Base-by-base conservation (phyloP, 2,329 filamentous ascomycete genomes). In the Dactylella cylindrospora region DNA sequence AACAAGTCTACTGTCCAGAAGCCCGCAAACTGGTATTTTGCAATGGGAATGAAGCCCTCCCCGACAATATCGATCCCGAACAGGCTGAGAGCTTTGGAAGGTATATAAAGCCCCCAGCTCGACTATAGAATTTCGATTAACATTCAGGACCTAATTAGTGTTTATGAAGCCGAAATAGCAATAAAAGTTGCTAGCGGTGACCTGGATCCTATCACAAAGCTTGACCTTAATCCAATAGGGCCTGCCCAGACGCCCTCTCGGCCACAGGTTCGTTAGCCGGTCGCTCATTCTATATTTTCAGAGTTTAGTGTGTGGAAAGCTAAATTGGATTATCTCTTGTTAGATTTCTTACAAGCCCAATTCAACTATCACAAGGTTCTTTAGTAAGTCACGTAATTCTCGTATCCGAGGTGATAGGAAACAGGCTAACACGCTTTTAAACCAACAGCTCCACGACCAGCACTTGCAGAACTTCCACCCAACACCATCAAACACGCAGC, bases 1-100 rank as follows among this genome's bases (percentile, higher is more conserved):
- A 96, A 74, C 87, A 93, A 74, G 91, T 97, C 2, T 98, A 88
- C 72, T 97, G 91, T 71, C 90, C 91, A 0, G 76, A 78, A 29
- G 78, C 80, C 33, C 78, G 84, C 55, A 76, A 82, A 64, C 74
- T 97, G 36, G 86, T 95, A 32, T 84, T 89, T 61, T 77, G 95
- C 57, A 93, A 84, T 0, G 77, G 57, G 1, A 32, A 46, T 5
- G 35, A 8, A 82, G 10, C 79, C 85, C 0, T 80, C 82, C 0
- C 75, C 79, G 4, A 65, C 41, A 12, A n/a, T 13, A 26, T 81
- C 81, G 3, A 72, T 89, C 17, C 80, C 84, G 19, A 76, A 84
- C 0, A 80, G 83, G 7, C 80, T 85, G 33, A 84, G 95, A 78
- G 80, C 85, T 0, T 97, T 65, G 94, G 93, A 23, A 76, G 79